Evolutionary conservation across 495 filamentous ascomycete genomes (phyloP).

Genomic region (Hypomontagnella submonticulosa): DNA sequence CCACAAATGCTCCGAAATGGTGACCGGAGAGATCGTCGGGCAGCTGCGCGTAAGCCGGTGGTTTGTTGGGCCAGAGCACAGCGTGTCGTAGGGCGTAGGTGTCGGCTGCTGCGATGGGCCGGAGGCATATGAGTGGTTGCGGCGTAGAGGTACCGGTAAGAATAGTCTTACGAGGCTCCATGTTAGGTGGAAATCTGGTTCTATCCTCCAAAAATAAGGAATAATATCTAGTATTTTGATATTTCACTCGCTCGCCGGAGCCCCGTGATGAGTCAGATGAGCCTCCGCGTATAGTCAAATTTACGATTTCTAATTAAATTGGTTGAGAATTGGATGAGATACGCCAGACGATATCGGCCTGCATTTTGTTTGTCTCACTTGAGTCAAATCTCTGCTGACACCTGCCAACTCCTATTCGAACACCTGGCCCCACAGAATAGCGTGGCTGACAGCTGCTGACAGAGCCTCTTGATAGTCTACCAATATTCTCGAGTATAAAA

Average conservation of each 20-base stretch:
- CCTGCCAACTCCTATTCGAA: slow-evolving; percentile 27
- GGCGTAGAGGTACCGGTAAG: slow-evolving; percentile 1
- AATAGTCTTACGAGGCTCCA: slow-evolving; percentile 32
- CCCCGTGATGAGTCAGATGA: slow-evolving; percentile 26
- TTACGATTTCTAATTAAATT: neutral
- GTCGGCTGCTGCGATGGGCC: slow-evolving; percentile 30
- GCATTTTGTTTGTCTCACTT: too few species aligned
- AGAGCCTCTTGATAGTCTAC: slow-evolving; percentile 9
- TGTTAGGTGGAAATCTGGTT: slow-evolving; percentile 36
- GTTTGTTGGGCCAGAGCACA: slow-evolving; percentile 43
- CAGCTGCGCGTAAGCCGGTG: slow-evolving; percentile 41
- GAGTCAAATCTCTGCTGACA: slow-evolving; percentile 32
- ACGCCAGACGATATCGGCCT: neutral
- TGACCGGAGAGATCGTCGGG: slow-evolving; percentile 38
- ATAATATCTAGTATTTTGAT: slow-evolving; percentile 5
- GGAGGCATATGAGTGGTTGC: slow-evolving; percentile 21
- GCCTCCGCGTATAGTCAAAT: slow-evolving; percentile 24
- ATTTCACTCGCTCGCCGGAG: slow-evolving; percentile 7
- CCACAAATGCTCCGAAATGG: slow-evolving; percentile 36
- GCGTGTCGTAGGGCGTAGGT: slow-evolving; percentile 38
- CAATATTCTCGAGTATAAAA: slow-evolving; percentile 14
- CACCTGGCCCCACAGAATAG: slow-evolving; percentile 33
- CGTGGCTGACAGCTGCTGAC: slow-evolving; percentile 30
- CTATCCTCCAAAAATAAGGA: slow-evolving; percentile 10
- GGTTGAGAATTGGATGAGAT: neutral